A percentile compares a stretch with the other conserved stretches of the same genome.
Conservation (phyloP, 176 grass and related monocot genomes). For the Dactylis glomerata region DNA sequence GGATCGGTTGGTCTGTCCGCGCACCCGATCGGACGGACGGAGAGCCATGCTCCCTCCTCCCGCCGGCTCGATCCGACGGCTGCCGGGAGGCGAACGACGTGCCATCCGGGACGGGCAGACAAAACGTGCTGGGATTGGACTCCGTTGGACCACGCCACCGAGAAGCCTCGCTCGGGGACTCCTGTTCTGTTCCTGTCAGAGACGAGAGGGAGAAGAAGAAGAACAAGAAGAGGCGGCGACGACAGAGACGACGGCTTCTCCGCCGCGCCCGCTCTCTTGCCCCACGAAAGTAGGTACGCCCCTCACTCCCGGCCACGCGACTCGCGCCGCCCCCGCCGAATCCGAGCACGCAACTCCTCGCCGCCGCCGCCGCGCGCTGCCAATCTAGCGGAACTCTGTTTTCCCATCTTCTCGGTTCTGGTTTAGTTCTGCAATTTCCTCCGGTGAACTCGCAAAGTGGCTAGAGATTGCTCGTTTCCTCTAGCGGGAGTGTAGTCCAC, state of each 20-base stretch:
- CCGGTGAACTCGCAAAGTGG: background rate
- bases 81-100: background rate
- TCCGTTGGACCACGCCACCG: background rate
- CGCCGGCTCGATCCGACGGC: constrained; percentile 4
- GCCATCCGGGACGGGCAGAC: background rate
- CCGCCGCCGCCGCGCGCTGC: background rate
- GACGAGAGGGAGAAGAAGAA: background rate
- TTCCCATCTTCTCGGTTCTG: background rate
- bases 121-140: background rate
- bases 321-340: constrained; percentile 20
- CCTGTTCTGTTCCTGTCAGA: background rate
- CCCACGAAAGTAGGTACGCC: background rate
- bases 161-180: background rate
- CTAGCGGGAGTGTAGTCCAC: background rate
- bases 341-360: background rate
- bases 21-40: too few species aligned
- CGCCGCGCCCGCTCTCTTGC: background rate
- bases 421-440: background rate
- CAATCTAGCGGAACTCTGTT: background rate
- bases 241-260: background rate
- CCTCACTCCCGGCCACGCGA: background rate
- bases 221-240: constrained; percentile 7
- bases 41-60: background rate
- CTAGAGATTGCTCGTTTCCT: background rate
- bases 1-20: too few species aligned